These are phyloP conservation scores for Paratinospora sagittata DNA, from an alignment of 164 flowering plant genomes.

Conservation along the genomic window DNA sequence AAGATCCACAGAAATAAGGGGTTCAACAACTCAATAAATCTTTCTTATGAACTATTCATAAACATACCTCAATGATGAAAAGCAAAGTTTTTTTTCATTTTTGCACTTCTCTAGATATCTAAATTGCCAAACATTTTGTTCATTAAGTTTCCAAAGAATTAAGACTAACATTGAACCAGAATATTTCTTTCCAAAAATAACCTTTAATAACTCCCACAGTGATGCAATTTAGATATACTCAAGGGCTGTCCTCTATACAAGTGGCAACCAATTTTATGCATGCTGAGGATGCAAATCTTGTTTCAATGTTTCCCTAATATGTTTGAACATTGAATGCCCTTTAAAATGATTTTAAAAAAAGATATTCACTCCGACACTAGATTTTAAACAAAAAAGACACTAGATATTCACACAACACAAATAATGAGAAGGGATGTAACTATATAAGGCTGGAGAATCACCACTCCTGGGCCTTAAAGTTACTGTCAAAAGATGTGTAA, in stretches of 20 bases:
- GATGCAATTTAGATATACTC: background rate
- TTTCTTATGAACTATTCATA: too few species aligned
- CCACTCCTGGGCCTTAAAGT: background rate
- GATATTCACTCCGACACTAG: too few species aligned
- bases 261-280: background rate
- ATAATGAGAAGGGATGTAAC: background rate
- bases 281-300: background rate
- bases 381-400: too few species aligned
- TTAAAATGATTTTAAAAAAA: too few species aligned
- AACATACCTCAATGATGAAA: too few species aligned
- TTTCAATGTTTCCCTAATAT: too few species aligned
- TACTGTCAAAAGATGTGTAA: background rate
- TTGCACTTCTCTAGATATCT: background rate
- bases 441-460: slow-evolving; percentile 1
- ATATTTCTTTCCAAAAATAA: background rate
- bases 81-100: too few species aligned
- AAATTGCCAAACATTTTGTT: background rate
- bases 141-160: background rate
- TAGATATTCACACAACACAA: background rate
- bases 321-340: too few species aligned
- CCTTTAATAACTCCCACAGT: background rate
- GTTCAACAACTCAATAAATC: too few species aligned
- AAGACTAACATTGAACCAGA: background rate
- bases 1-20: background rate
- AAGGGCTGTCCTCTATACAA: background rate